Conservation (phyloP, 768 basidiomycete species). For the Leccinum variicolor region DNA sequence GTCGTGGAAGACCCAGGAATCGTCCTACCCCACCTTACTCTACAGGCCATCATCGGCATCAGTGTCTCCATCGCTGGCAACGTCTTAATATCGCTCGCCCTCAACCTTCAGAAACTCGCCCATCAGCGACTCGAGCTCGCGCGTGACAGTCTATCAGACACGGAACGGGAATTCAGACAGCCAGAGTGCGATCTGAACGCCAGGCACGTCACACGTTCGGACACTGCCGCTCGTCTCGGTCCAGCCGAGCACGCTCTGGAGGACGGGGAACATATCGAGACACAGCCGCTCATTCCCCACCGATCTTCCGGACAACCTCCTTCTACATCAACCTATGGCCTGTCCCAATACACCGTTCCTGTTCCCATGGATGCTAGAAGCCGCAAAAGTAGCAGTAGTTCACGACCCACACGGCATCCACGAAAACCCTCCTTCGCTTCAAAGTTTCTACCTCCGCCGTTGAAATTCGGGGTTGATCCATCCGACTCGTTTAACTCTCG, state of each 20-base stretch:
- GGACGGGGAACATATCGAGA: slow-evolving; percentile 15
- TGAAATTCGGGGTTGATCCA: slow-evolving; percentile 7
- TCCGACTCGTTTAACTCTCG: slow-evolving; percentile 1
- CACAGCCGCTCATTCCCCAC: slow-evolving; percentile 29
- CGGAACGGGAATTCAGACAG: slow-evolving; percentile 13
- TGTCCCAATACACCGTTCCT: slow-evolving; percentile 1
- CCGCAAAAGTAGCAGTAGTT: slow-evolving; percentile 21
- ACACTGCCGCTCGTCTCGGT: background rate
- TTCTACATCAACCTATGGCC: slow-evolving; percentile 19
- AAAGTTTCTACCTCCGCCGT: slow-evolving; percentile 34
- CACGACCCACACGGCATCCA: slow-evolving; percentile 18
- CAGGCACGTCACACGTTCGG: slow-evolving; percentile 1
- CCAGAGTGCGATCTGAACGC: background rate
- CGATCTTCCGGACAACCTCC: slow-evolving; percentile 21
- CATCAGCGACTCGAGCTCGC: slow-evolving; percentile 63
- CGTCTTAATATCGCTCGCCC: slow-evolving; percentile 82
- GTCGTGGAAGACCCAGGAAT: slow-evolving; percentile 25
- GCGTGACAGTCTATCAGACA: slow-evolving; percentile 18
- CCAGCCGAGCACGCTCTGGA: slow-evolving; percentile 9
- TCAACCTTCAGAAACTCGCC: slow-evolving; percentile 92
- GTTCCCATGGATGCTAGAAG: slow-evolving; percentile 23
- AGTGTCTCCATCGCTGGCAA: slow-evolving; percentile 81
- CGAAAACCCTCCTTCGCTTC: slow-evolving; percentile 33
- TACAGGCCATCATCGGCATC: slow-evolving; percentile 70
- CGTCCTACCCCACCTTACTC: slow-evolving; percentile 53